Evolutionary conservation across 306 rosid genomes (phyloP).

Genomic region (Quercus cerris): DNA sequence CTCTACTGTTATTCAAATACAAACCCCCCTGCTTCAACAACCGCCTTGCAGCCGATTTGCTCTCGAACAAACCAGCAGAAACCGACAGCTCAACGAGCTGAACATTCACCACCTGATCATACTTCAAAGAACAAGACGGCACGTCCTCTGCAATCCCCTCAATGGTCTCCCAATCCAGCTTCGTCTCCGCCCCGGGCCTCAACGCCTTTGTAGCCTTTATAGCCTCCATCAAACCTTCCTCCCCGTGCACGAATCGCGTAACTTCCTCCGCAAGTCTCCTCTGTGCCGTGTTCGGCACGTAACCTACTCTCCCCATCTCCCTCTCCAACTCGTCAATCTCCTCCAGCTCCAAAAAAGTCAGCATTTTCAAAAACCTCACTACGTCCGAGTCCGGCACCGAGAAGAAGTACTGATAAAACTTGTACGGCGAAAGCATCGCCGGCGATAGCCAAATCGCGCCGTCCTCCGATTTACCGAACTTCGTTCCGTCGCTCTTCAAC

Average conservation of each 20-base stretch:
- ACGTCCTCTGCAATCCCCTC: conserved; percentile 87
- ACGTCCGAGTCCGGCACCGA: conserved; percentile 82
- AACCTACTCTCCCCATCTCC: conserved; percentile 56
- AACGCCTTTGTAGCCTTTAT: conserved; percentile 82
- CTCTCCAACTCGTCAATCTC: conserved; percentile 62
- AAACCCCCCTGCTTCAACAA: conserved; percentile 93
- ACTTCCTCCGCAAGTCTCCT: conserved; percentile 88
- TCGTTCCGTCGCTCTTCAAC: conserved; percentile 85
- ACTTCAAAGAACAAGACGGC: conserved; percentile 71
- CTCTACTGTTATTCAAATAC: conserved; percentile 80
- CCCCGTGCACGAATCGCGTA: conserved; percentile 80
- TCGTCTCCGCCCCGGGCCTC: conserved; percentile 86
- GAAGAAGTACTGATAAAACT: conserved; percentile 89
- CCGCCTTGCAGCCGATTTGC: conserved; percentile 86
- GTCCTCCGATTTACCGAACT: conserved; percentile 92
- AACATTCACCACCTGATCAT: conserved; percentile 58
- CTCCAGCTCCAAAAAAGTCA: conserved; percentile 70
- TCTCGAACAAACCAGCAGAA: conserved; percentile 75
- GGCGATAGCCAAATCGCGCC: conserved; percentile 91
- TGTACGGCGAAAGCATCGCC: conserved; percentile 63
- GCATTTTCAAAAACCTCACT: conserved; percentile 67
- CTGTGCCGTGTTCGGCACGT: conserved; percentile 72
- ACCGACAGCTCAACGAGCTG: conserved; percentile 80
- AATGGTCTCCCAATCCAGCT: conserved; percentile 79
- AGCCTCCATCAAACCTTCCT: conserved; percentile 81